phyloP scores from a whole-genome alignment of 139 green algal species.

The Ettlia oleoabundans region DNA sequence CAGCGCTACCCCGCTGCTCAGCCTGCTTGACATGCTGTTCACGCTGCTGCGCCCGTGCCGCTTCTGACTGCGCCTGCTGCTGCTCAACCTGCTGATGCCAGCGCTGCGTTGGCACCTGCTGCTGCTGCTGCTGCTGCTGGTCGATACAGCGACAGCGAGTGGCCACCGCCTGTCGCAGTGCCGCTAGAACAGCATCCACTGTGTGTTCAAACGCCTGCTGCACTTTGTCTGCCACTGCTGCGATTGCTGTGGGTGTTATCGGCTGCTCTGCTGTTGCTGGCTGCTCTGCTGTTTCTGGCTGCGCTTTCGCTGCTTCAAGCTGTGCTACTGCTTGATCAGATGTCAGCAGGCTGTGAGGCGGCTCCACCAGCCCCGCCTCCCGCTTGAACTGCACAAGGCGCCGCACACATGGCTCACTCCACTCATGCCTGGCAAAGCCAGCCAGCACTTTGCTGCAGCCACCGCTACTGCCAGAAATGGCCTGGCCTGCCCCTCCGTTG shows the following conservation, averaged over 20 bases:
- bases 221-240: too few relatives aligned
- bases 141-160: conserved; percentile 57
- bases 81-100: background rate
- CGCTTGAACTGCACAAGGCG: conserved; percentile 25
- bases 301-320: background rate
- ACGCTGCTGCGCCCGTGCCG: too few relatives aligned
- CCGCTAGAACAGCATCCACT: conserved; percentile 32
- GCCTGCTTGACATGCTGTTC: too few relatives aligned
- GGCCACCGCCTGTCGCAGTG: conserved; percentile 54
- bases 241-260: too few relatives aligned
- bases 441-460: background rate
- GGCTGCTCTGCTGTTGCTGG: too few relatives aligned
- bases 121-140: background rate
- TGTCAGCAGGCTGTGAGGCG: background rate
- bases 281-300: too few relatives aligned
- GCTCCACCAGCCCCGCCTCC: background rate
- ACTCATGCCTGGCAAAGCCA: too few relatives aligned
- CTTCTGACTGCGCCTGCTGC: too few relatives aligned
- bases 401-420: conserved; percentile 40
- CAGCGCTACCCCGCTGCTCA: too few relatives aligned
- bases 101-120: background rate
- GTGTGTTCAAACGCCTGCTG: background rate
- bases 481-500: too few relatives aligned
- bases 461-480: too few relatives aligned
- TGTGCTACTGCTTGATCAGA: background rate